Base-by-base conservation (phyloP, 306 rosid species). In the Rosa chinensis region DNA sequence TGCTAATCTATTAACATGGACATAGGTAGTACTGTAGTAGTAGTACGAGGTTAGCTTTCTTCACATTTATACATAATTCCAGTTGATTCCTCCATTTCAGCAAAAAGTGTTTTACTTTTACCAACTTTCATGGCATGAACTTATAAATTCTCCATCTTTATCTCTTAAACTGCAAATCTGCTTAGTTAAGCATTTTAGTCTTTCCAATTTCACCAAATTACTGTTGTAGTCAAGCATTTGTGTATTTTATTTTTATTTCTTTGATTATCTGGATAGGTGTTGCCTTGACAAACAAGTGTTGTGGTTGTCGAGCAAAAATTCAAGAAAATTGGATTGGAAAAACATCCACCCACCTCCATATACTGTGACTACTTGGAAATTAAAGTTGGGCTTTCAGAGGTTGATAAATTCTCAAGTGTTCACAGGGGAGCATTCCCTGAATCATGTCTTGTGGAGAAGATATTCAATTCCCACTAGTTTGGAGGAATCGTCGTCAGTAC, bases 401-500 rank as follows among this genome's bases (percentile, higher is more conserved):
- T 72, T 84, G 77, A 71, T 50, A 35, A 71, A 42, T 55, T 66
- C 72, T 67, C 83, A 75, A 75, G 70, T 82, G 49, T 77, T 63
- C 66, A 42, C 16, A 7, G 5, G 21, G 64, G 78, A 55, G 69
- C 74, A n/a, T 80, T 81, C 78, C 39, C 18, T 16, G 68, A 71
- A 66, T 25, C 66, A 16, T 75, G 10, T 18, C 47, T 35, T 37
- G 72, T 40, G 77, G 77, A 88, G 79, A 84, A 73, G 44, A 42
- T 44, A 75, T 78, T 78, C 87, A 17, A 42, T 80, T 50, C 48
- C 77, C 55, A 56, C 47, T 63, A 37, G 81, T 72, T 70, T 81
- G 35, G 85, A 77, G 75, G 84, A 67, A 69, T 80, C 88, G 75
- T 84, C 92, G 23, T 72, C 84, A 10, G 40, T 37, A 49, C 81